A percentile compares a stretch with the other conserved stretches of the same genome.
Conservation (phyloP, 805 yeast genomes). For the Geotrichum ghanense region DNA sequence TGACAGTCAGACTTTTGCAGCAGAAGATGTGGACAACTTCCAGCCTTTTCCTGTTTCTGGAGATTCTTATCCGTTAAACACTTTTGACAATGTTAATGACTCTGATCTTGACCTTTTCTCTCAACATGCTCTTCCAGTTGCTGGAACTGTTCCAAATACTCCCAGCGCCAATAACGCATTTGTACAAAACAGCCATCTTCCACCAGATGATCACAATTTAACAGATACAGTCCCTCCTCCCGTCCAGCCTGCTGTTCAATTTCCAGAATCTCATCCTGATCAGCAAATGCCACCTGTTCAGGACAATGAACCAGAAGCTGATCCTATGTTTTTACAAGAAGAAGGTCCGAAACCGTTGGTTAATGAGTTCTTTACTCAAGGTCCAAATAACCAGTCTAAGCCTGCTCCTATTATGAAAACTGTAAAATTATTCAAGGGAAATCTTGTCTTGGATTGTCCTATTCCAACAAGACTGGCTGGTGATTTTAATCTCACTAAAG, state of each 20-base stretch:
- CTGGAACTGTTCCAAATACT: background rate
- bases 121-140: conserved; percentile 2
- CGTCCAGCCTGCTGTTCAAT: too few relatives aligned
- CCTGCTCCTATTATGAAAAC: conserved; percentile 28
- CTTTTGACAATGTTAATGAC: conserved; percentile 17
- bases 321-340: too few relatives aligned
- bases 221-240: too few relatives aligned
- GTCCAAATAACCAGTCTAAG: conserved; percentile 23
- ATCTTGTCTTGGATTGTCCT: conserved; percentile 80
- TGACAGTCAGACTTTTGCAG: background rate
- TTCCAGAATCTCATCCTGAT: too few relatives aligned
- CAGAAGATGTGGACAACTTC: conserved; percentile 19
- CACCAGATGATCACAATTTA: too few relatives aligned
- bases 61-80: conserved; percentile 27
- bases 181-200: background rate
- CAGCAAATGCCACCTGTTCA: too few relatives aligned
- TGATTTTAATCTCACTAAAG: conserved; percentile 31
- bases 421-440: conserved; percentile 57
- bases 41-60: conserved; percentile 28
- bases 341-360: too few relatives aligned
- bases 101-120: conserved; percentile 1
- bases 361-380: too few relatives aligned
- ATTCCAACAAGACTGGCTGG: conserved; percentile 50
- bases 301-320: too few relatives aligned
- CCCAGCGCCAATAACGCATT: background rate